phyloP scores from a whole-genome alignment of 176 grass and related monocot genomes.

The bread wheat (Triticum aestivum) region DNA sequence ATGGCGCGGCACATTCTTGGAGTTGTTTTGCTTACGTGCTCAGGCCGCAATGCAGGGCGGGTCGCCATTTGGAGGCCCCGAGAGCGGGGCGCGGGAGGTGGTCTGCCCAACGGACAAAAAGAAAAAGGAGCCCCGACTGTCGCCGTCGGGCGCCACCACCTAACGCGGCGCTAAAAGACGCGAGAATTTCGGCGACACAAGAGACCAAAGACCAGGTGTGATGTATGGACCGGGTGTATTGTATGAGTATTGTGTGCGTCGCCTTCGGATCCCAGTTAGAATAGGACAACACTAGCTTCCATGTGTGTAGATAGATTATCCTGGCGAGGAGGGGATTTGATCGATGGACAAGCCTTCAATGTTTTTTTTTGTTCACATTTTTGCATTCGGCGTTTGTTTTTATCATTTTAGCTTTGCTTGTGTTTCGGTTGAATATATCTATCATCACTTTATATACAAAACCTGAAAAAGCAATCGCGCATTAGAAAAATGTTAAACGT shows the following conservation, averaged over 20 bases:
- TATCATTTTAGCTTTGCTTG: too few species aligned
- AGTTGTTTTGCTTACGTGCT: slow-evolving; percentile 8
- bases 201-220: background rate
- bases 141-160: slow-evolving; percentile 39
- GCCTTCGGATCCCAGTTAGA: background rate
- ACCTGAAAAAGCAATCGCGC: too few species aligned
- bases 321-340: too few species aligned
- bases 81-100: background rate
- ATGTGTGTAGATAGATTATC: background rate
- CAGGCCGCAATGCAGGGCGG: background rate
- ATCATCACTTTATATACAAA: too few species aligned
- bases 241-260: background rate
- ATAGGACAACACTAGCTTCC: background rate
- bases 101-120: slow-evolving; percentile 21
- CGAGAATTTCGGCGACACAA: slow-evolving; percentile 21
- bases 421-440: too few species aligned
- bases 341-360: too few species aligned
- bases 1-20: background rate
- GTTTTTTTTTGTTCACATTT: too few species aligned
- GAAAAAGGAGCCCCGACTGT: background rate
- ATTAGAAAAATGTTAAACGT: too few species aligned
- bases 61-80: slow-evolving; percentile 37
- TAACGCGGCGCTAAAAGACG: slow-evolving; percentile 17
- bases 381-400: too few species aligned
- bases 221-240: background rate